Base-by-base conservation (phyloP, 768 basidiomycete genomes). In the Melanogaster broomeanus region DNA sequence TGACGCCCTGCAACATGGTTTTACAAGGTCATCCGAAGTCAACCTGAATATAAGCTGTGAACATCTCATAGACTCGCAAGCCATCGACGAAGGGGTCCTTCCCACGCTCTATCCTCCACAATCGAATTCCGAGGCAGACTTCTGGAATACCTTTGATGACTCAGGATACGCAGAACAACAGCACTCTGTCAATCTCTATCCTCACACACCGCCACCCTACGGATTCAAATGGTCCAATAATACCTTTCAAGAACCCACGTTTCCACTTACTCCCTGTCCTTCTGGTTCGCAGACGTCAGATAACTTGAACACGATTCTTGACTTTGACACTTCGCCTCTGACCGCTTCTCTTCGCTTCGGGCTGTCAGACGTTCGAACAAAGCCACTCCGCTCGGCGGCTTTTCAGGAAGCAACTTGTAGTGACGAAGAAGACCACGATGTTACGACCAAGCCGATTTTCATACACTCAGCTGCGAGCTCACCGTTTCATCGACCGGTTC, bases 301-400 rank as follows among this genome's bases (percentile, higher is more conserved):
- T 15, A 11, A n/a, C n/a, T n/a, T n/a, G n/a, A n/a, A 55, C 42
- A 53, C 40, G 2, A 57, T 63, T 38, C 52, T 68, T 15, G 34
- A 59, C 19, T 47, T 68, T 8, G 66, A 64, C 13, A 60, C 61
- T 15, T 68, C 68, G 2, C 59, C 56, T 30, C 43, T n/a, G n/a
- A 39, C 42, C 16, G 27, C 50, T 12, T 45, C 42, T n/a, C 33
- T 38, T 53, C 43, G 5, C 16, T 31, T 37, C 5, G 39, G 37
- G 35, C 53, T 22, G 27, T 47, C 27, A 12, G 46, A 50, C 4
- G 19, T 16, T 11, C 28, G 45, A 7, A 35, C 27, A 3, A 10
- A 12, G 13, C 7, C 18, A 6, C 19, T 6, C 4, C 27, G n/a
- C n/a, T 31, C 24, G 27, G 27, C 10, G 6, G 6, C 9, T 15